These are phyloP conservation scores for Tardiomyces blankii DNA, from an alignment of 1,139 yeast species.

Conservation along the genomic window DNA sequence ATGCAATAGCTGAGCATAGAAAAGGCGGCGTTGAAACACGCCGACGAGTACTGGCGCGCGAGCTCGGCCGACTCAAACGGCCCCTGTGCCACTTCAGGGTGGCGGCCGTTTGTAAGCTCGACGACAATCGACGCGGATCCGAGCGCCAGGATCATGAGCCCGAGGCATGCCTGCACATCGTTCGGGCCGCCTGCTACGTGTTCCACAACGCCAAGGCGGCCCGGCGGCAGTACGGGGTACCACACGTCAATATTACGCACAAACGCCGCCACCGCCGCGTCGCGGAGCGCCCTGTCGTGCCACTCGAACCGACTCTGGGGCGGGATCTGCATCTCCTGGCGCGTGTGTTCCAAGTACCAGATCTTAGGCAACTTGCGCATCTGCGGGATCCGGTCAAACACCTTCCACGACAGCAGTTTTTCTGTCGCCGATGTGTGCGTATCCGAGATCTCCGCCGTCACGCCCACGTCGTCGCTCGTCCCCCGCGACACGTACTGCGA, in stretches of 20 bases:
- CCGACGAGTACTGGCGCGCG: not conserved
- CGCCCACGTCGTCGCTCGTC: slow-evolving; percentile 1
- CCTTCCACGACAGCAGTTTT: slow-evolving; percentile 3
- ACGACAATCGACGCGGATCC: slow-evolving; percentile 5
- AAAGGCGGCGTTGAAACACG: slow-evolving; percentile 5
- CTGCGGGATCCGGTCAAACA: slow-evolving; percentile 6
- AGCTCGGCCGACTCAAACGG: not conserved
- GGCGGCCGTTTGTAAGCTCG: slow-evolving; percentile 1
- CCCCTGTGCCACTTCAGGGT: not conserved
- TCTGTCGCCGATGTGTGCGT: slow-evolving; percentile 8
- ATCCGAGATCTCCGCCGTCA: slow-evolving; percentile 6
- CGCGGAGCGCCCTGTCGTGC: slow-evolving; percentile 1
- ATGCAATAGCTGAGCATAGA: slow-evolving; percentile 5
- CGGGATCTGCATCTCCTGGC: slow-evolving; percentile 2
- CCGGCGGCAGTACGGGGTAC: slow-evolving; percentile 8
- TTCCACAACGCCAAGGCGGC: slow-evolving; percentile 1
- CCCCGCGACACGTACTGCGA: not conserved
- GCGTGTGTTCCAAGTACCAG: slow-evolving; percentile 7
- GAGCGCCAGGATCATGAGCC: slow-evolving; percentile 5
- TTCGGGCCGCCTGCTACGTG: not conserved
- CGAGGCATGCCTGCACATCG: slow-evolving; percentile 3
- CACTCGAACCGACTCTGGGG: not conserved
- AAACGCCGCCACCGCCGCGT: slow-evolving; percentile 5
- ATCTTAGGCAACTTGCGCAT: slow-evolving; percentile 3
- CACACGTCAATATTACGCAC: slow-evolving; percentile 8